Base-by-base conservation (phyloP, 352 stramenopile genomes). In the Globisporangium viniferum region DNA sequence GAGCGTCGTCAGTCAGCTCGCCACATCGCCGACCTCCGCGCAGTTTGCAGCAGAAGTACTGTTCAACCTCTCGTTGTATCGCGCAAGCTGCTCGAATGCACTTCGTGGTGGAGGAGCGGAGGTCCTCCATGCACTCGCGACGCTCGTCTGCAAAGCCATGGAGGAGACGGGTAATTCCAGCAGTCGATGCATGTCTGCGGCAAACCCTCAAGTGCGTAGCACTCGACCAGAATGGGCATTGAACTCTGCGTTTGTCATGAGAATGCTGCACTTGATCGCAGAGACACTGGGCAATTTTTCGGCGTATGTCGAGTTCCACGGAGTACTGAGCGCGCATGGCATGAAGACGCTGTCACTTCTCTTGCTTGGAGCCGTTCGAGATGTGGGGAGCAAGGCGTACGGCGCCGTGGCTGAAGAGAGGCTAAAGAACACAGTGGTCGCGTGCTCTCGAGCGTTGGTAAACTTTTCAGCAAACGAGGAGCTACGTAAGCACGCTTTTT, bases 401-500 rank as follows among this genome's bases (percentile, higher is more conserved):
- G 77, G 74, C 9, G 64, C 75, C 1, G 64, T 69, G 12, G 74
- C 67, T 0, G 80, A 85, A 31, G 76, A 82, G 12, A 75, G 82
- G 8, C 70, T 94, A 0, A 76, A 73, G 8, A 68, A 76, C 29
- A 77, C 86, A 0, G 72, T 73, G 0, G 73, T 85, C 0, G 71
- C 82, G 2, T 91, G 84, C 46, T 89, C 84, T 0, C 76, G 87
- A 46, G 75, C 80, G 1, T 67, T 94, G 0, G 80, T 74, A 0
- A 94, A 94, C 65, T 84, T 94, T 54, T 91, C 87, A 0, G 82
- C 80, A n/a, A 89, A 80, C 57, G 70, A 75, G 8, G 84, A 94
- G 14, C 60, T 88, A 18, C 81, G 81, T 15, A 69, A 72, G 1
- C 73, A 83, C 12, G 77, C 75, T 33, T 90, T 92, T 57, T 56